Conservation (phyloP, 2,329 filamentous ascomycete genomes). For the Pseudogymnoascus pannorum region DNA sequence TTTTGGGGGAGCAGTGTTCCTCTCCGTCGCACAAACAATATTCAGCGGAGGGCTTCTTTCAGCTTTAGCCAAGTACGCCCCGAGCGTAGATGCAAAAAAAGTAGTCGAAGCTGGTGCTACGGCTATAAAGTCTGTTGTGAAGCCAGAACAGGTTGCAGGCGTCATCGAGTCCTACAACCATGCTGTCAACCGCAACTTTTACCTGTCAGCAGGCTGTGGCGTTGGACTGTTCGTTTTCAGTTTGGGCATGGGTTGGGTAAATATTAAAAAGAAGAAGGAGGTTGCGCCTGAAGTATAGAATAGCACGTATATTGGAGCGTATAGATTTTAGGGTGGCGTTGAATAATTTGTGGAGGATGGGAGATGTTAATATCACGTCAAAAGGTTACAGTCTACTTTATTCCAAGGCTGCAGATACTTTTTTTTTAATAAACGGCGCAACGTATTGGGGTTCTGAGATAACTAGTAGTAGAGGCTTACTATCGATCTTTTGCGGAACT, state of each 20-base stretch:
- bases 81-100: conserved; percentile 24
- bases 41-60: conserved; percentile 22
- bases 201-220: conserved; percentile 17
- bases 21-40: conserved; percentile 26
- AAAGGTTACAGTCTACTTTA: too few species aligned
- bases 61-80: conserved; percentile 28
- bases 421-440: too few species aligned
- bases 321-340: not conserved
- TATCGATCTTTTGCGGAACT: too few species aligned
- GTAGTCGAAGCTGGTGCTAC: conserved; percentile 37
- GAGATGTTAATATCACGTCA: not conserved
- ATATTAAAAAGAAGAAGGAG: conserved; percentile 34
- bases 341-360: not conserved
- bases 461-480: too few species aligned
- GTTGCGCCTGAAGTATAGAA: conserved; percentile 1
- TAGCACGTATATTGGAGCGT: not conserved
- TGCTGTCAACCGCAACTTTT: conserved; percentile 22
- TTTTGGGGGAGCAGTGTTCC: conserved; percentile 27
- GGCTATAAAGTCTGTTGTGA: conserved; percentile 30
- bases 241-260: conserved; percentile 40
- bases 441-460: too few species aligned
- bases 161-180: conserved; percentile 36
- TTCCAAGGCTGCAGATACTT: too few species aligned
- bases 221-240: conserved; percentile 13
- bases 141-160: conserved; percentile 25